Percentiles rank a stretch among this genome's conserved stretches.
Evolutionary conservation across 2,329 filamentous ascomycete genomes (phyloP).

Genomic region (Chalara sp.): DNA sequence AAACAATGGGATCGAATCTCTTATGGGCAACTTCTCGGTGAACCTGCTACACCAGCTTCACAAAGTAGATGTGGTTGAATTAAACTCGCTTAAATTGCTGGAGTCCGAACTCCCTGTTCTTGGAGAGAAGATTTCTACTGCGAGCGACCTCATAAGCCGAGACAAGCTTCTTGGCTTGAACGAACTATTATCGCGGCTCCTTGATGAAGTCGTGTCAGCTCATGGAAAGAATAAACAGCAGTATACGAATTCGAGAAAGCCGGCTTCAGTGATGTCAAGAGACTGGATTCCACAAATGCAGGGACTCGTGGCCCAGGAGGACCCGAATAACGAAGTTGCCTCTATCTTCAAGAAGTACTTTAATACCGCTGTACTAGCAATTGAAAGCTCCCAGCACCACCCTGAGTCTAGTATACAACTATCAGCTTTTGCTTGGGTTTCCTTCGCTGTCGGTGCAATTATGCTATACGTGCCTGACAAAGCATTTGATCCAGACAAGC

Average conservation of each 20-base stretch:
- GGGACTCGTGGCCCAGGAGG: neutral
- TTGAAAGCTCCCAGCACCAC: constrained; percentile 23
- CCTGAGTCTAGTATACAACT: constrained; percentile 24
- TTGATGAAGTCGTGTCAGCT: constrained; percentile 14
- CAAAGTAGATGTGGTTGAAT: constrained; percentile 42
- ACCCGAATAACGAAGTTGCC: constrained; percentile 8
- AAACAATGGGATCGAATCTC: constrained; percentile 32
- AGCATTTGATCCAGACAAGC: constrained; percentile 72
- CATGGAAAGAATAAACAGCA: constrained; percentile 13
- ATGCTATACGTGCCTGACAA: constrained; percentile 80
- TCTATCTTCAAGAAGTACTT: constrained; percentile 30
- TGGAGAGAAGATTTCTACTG: constrained; percentile 37
- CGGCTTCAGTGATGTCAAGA: neutral
- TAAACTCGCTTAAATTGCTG: constrained; percentile 56
- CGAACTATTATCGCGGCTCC: constrained; percentile 14
- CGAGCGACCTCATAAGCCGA: constrained; percentile 31
- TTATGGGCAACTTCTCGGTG: constrained; percentile 40
- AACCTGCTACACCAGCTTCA: constrained; percentile 50
- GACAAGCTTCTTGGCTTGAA: constrained; percentile 41
- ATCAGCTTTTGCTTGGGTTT: constrained; percentile 62
- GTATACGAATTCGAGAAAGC: neutral
- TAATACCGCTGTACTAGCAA: constrained; percentile 22
- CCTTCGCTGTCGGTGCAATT: constrained; percentile 68
- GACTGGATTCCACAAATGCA: neutral
- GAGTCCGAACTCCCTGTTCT: constrained; percentile 59